Conservation (phyloP, 179 eudicot species). For the Camellia oleifera region DNA sequence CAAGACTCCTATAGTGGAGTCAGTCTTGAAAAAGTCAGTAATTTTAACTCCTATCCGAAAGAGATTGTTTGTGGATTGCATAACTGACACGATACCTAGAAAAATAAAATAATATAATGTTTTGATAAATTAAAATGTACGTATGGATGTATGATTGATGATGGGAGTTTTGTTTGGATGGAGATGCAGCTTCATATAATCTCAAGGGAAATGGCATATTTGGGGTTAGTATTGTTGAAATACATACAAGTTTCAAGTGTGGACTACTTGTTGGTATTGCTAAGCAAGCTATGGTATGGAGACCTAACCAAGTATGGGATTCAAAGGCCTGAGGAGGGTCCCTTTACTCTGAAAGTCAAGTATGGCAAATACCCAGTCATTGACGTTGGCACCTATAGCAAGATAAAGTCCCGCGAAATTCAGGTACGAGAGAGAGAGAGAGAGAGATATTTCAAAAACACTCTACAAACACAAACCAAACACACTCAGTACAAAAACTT, state of each 20-base stretch:
- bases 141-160: background rate
- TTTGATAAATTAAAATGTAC: too few relatives aligned
- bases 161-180: background rate
- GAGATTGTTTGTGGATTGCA: too few relatives aligned
- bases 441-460: too few relatives aligned
- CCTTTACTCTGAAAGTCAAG: slow-evolving; percentile 36
- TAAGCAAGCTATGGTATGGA: slow-evolving; percentile 64
- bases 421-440: slow-evolving; percentile 26
- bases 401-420: slow-evolving; percentile 47
- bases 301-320: slow-evolving; percentile 60
- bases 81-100: background rate
- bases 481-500: too few relatives aligned
- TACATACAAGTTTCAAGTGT: slow-evolving; percentile 36
- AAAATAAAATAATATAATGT: too few relatives aligned
- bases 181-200: slow-evolving; percentile 47
- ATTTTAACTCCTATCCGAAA: too few relatives aligned
- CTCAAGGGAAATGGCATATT: slow-evolving; percentile 40
- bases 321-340: slow-evolving; percentile 63
- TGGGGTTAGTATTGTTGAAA: slow-evolving; percentile 34
- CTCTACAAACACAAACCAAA: too few relatives aligned
- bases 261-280: slow-evolving; percentile 41
- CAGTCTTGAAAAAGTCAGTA: too few relatives aligned
- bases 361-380: slow-evolving; percentile 50
- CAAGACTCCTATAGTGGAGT: too few relatives aligned
- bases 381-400: slow-evolving; percentile 37